phyloP scores from a whole-genome alignment of 768 basidiomycete species.

The Mycena amicta region DNA sequence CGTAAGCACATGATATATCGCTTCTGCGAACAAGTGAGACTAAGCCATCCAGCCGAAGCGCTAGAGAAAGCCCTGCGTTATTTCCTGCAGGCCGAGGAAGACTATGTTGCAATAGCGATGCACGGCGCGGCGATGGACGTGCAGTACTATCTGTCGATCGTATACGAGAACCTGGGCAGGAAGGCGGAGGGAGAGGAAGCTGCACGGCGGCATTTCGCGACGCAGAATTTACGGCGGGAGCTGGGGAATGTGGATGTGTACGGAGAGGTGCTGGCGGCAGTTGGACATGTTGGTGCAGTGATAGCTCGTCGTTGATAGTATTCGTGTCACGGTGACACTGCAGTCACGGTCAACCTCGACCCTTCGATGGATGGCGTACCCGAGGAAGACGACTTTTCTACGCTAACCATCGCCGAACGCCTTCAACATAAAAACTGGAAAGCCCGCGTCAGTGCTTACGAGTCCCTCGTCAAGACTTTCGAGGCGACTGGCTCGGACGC shows the following conservation, averaged over 20 bases:
- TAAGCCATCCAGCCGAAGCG: constrained; percentile 33
- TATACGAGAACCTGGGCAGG: constrained; percentile 72
- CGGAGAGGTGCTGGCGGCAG: constrained; percentile 56
- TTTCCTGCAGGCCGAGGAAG: constrained; percentile 64
- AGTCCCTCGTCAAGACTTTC: constrained; percentile 83
- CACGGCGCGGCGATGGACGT: constrained; percentile 63
- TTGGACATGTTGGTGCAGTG: constrained; percentile 59
- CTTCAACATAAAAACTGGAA: constrained; percentile 99
- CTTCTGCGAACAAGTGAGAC: background rate
- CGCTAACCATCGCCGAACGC: constrained; percentile 75
- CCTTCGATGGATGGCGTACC: constrained; percentile 84
- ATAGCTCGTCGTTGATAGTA: constrained; percentile 37
- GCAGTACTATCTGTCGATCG: constrained; percentile 69
- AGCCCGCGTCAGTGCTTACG: constrained; percentile 92
- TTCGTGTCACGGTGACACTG: background rate
- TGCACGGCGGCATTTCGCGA: constrained; percentile 49
- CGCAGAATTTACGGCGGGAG: constrained; percentile 42
- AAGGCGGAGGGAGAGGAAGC: constrained; percentile 55
- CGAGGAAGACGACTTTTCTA: constrained; percentile 90
- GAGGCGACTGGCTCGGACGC: constrained; percentile 87
- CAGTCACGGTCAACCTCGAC: constrained; percentile 14
- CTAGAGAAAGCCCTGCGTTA: constrained; percentile 63
- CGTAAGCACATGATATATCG: constrained; percentile 33
- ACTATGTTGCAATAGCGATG: constrained; percentile 63
- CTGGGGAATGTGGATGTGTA: constrained; percentile 58